phyloP scores from a whole-genome alignment of 2,329 filamentous ascomycete genomes.

The Exophiala dermatitidis region DNA sequence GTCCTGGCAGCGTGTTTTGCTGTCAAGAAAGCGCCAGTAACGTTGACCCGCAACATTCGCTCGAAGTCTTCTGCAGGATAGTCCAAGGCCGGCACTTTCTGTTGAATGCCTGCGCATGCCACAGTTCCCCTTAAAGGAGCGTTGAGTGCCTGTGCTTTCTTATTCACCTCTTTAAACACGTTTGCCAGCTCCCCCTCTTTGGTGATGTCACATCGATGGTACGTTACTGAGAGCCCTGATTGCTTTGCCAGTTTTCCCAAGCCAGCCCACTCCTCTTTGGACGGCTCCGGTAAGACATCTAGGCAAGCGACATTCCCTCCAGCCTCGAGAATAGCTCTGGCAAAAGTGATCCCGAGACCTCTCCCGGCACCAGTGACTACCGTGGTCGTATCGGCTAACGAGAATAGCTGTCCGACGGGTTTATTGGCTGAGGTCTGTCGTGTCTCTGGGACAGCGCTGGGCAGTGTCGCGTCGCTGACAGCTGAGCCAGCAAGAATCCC shows the following conservation, averaged over 20 bases:
- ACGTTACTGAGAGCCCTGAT: slow-evolving; percentile 48
- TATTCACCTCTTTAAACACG: slow-evolving; percentile 62
- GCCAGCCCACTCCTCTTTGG: slow-evolving; percentile 46
- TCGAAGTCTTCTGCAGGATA: slow-evolving; percentile 14
- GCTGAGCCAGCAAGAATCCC: neutral
- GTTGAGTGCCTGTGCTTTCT: slow-evolving; percentile 52
- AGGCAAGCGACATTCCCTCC: slow-evolving; percentile 9
- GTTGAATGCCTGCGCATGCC: slow-evolving; percentile 41
- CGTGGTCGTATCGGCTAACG: slow-evolving; percentile 37
- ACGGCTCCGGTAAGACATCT: slow-evolving; percentile 40
- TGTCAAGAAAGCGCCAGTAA: slow-evolving; percentile 34
- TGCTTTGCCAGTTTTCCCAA: neutral
- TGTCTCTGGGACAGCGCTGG: slow-evolving; percentile 2
- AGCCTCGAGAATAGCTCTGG: slow-evolving; percentile 3
- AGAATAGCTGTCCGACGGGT: slow-evolving; percentile 34
- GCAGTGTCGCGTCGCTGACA: slow-evolving; percentile 3
- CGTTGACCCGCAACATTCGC: slow-evolving; percentile 34
- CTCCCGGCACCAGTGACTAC: slow-evolving; percentile 13
- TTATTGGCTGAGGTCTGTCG: neutral
- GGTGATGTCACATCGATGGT: slow-evolving; percentile 73
- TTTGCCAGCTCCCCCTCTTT: slow-evolving; percentile 61
- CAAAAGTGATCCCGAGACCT: slow-evolving; percentile 4
- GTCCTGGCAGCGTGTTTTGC: slow-evolving; percentile 32
- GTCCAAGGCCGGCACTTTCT: slow-evolving; percentile 34
- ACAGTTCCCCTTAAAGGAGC: slow-evolving; percentile 47